Base-by-base conservation (phyloP, 768 basidiomycete genomes). In the Suillus alpinus region DNA sequence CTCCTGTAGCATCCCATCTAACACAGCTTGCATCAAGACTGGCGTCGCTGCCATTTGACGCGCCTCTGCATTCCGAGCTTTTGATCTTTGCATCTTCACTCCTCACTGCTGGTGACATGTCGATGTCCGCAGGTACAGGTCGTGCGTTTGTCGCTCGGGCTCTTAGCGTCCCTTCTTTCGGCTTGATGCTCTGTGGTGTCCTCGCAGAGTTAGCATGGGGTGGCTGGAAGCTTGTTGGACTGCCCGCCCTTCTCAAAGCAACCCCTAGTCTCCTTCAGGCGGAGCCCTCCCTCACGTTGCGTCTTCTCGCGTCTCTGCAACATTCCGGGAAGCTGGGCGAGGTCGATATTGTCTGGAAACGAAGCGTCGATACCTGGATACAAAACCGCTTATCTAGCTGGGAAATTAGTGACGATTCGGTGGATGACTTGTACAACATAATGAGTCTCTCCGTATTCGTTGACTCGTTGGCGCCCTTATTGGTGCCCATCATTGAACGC, bases 161-260 rank as follows among this genome's bases (percentile, higher is more conserved):
- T 13, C 64, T 73, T 34, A 66, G 65, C 43, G 50, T 60, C 1
- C 71, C 71, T 40, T 62, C 57, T 7, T 85, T 89, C 61, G 83
- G 81, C 1, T 63, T 86, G 2, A 78, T 80, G 34, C 73, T 93
- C 5, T 80, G 84, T 32, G 86, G 86, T 0, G 76, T 81, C 5
- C 80, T 93, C 7, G 80, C 86, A 2, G 86, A 88, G 52, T 72
- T 87, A 5, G 79, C 78, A 0, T 94, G 91, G 89, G 84, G 84
- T 20, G 92, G 90, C 2, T 93, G 90, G 90, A 90, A 86, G 69
- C 76, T 84, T 36, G 71, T 92, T 10, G 88, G 82, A 14, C 68
- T 87, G 2, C 87, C 90, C 1, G 71, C 79, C 13, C 67, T 91
- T n/a, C 66, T 85, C 14, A 84, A 83, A 65, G 75, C 77, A 34